Conservation (phyloP, 192 early-diverging fungal species). For the Backusella australiensis region DNA sequence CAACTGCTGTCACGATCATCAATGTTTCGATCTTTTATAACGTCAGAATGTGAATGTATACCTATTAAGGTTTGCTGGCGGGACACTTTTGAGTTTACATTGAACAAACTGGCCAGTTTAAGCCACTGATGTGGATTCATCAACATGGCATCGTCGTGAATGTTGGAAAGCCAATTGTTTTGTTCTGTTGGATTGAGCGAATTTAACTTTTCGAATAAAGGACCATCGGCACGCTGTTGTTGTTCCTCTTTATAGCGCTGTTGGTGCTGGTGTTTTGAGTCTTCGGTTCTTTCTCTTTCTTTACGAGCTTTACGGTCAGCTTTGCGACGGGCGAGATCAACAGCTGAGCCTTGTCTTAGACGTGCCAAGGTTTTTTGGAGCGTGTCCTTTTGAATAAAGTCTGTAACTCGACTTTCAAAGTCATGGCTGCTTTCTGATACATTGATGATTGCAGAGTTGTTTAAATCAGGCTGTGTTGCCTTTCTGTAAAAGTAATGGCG, state of each 20-base stretch:
- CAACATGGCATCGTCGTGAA: slow-evolving; percentile 26
- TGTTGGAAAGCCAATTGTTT: slow-evolving; percentile 16
- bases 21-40: slow-evolving; percentile 12
- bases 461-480: background rate
- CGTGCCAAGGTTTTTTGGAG: background rate
- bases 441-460: background rate
- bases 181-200: slow-evolving; percentile 3
- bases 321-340: slow-evolving; percentile 15
- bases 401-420: slow-evolving; percentile 16
- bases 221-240: background rate
- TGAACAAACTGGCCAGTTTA: slow-evolving; percentile 25
- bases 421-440: slow-evolving; percentile 7
- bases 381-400: slow-evolving; percentile 1
- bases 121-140: slow-evolving; percentile 37
- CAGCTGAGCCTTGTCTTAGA: background rate
- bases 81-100: slow-evolving; percentile 25
- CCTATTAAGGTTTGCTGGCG: slow-evolving; percentile 20
- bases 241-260: background rate
- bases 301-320: slow-evolving; percentile 17
- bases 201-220: background rate
- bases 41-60: background rate
- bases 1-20: background rate
- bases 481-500: slow-evolving; percentile 17
- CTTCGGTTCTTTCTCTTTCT: slow-evolving; percentile 9
- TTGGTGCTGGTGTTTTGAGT: background rate